Conservation (phyloP, 345 rosid species). For the Corchorus olitorius region DNA sequence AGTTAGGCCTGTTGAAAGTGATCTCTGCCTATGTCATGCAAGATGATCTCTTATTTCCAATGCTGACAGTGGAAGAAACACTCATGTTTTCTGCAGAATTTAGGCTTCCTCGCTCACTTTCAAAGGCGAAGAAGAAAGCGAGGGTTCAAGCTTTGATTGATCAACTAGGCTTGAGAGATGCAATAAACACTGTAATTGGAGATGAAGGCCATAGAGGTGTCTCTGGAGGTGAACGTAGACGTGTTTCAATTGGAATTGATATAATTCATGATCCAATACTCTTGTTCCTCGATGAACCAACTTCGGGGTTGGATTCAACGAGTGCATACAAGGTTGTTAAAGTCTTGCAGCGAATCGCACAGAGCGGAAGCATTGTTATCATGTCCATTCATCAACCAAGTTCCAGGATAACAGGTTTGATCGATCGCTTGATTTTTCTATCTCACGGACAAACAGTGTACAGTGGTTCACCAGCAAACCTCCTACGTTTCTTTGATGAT, state of each 20-base stretch:
- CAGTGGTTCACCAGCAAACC: no score
- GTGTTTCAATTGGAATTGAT: no score
- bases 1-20: slow-evolving; percentile 65
- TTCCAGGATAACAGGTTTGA: slow-evolving; percentile 65
- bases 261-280: slow-evolving; percentile 67
- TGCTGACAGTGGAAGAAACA: slow-evolving; percentile 88
- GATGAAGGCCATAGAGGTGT: slow-evolving; percentile 90
- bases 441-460: no score
- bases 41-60: slow-evolving; percentile 84
- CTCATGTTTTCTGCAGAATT: slow-evolving; percentile 89
- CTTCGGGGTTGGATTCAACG: slow-evolving; percentile 84
- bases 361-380: slow-evolving; percentile 79
- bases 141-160: slow-evolving; percentile 86
- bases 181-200: slow-evolving; percentile 77
- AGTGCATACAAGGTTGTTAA: slow-evolving; percentile 89
- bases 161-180: slow-evolving; percentile 66
- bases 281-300: slow-evolving; percentile 80
- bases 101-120: slow-evolving; percentile 77
- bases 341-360: slow-evolving; percentile 75
- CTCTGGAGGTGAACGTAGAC: slow-evolving; percentile 58
- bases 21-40: slow-evolving; percentile 94
- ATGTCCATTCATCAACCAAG: slow-evolving; percentile 94
- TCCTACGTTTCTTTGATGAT: no score
- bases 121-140: slow-evolving; percentile 60
- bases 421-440: slow-evolving; percentile 66